Evolutionary conservation across 192 early-diverging fungal species (phyloP).

Genomic region (Pilaira anomala): DNA sequence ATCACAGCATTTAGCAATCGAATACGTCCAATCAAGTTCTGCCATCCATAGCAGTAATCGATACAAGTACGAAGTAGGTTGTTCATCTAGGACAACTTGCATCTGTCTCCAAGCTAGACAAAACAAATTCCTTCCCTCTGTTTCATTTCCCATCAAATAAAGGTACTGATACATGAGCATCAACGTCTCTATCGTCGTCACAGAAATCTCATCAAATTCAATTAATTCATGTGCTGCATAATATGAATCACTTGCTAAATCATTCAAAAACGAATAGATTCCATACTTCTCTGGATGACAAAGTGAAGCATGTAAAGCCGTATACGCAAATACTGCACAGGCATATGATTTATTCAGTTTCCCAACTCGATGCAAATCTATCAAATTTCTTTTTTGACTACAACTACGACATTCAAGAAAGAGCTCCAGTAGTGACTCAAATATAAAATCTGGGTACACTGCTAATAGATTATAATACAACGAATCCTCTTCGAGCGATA

Average conservation of each 20-base stretch:
- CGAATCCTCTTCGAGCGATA: no score
- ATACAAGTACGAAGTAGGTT: background rate
- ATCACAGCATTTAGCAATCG: background rate
- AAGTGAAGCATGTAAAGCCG: constrained; percentile 17
- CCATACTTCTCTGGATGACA: constrained; percentile 27
- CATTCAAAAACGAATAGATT: background rate
- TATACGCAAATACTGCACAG: constrained; percentile 25
- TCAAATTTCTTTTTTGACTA: background rate
- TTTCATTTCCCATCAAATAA: background rate
- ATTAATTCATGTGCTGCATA: constrained; percentile 16
- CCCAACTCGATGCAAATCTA: background rate
- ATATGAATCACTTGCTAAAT: constrained; percentile 10
- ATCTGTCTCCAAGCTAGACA: constrained; percentile 7
- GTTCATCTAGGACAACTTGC: background rate
- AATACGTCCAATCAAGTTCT: background rate
- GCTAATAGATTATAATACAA: background rate
- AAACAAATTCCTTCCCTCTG: constrained; percentile 7
- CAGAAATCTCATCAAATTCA: constrained; percentile 24
- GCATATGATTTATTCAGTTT: constrained; percentile 1
- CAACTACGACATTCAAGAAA: background rate
- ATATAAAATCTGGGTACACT: background rate
- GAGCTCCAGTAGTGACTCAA: background rate
- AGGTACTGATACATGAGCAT: constrained; percentile 25
- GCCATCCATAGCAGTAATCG: background rate
- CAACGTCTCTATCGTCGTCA: constrained; percentile 22